Conservation (phyloP, 108 stramenopile genomes). For the Mediolabrus comicus region DNA sequence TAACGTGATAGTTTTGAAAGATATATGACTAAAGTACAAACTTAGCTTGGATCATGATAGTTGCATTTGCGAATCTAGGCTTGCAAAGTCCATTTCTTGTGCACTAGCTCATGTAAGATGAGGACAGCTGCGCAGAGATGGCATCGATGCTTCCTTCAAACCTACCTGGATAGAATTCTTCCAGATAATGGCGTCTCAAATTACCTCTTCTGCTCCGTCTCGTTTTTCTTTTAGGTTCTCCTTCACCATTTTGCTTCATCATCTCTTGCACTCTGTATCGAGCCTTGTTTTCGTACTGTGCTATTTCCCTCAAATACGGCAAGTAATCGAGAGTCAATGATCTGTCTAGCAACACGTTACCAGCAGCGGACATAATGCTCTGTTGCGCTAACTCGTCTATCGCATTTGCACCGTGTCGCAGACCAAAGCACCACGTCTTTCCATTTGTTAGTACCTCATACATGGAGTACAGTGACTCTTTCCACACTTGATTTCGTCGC, state of each 20-base stretch:
- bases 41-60: background rate
- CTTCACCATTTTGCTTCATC: conserved; percentile 17
- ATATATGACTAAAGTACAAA: background rate
- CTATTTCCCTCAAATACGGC: conserved; percentile 38
- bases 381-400: conserved; percentile 1
- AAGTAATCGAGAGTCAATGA: conserved; percentile 39
- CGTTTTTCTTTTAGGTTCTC: conserved; percentile 6
- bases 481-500: background rate
- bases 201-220: conserved; percentile 13
- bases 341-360: conserved; percentile 6
- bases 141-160: background rate
- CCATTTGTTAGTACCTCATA: conserved; percentile 9
- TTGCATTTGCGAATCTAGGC: background rate
- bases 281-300: conserved; percentile 26
- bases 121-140: background rate
- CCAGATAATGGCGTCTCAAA: conserved; percentile 25
- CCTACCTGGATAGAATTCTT: conserved; percentile 9
- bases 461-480: background rate
- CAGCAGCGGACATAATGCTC: conserved; percentile 1
- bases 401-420: conserved; percentile 16
- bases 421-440: conserved; percentile 17
- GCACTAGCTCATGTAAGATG: background rate
- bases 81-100: background rate
- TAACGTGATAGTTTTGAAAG: too few species aligned
- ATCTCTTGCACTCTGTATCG: conserved; percentile 10